Percentiles rank a stretch among this genome's conserved stretches.
phyloP scores from a whole-genome alignment of 2,329 filamentous ascomycete genomes.

The Fusarium chuoi region DNA sequence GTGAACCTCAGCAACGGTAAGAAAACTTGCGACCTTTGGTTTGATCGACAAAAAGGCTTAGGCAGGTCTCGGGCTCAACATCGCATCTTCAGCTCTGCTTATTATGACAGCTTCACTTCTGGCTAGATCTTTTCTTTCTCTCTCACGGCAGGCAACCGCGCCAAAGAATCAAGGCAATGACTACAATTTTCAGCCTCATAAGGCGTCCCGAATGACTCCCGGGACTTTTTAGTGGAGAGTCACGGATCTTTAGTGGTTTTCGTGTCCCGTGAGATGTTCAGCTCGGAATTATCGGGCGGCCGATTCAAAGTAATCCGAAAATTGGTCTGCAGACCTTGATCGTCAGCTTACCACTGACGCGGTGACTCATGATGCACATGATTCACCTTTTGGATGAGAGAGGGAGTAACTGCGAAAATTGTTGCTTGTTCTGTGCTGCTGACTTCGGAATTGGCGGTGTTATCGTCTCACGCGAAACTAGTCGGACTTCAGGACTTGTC shows the following conservation, averaged over 20 bases:
- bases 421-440: background rate
- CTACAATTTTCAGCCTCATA: constrained; percentile 4
- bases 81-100: accelerated
- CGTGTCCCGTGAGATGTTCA: background rate
- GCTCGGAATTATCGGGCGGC: constrained; percentile 15
- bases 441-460: too few species aligned
- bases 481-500: too few species aligned
- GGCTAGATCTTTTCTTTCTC: background rate
- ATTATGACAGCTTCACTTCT: accelerated
- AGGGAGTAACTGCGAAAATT: background rate
- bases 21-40: accelerated
- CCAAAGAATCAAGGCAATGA: background rate
- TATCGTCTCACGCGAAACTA: too few species aligned
- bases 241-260: background rate
- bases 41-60: accelerated
- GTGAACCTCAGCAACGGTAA: background rate
- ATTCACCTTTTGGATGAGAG: background rate
- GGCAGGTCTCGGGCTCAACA: accelerated
- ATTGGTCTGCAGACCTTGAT: background rate
- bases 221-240: background rate
- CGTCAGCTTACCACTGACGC: background rate
- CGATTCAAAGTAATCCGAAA: background rate
- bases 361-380: background rate
- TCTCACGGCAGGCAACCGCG: background rate
- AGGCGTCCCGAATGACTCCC: background rate